Evolutionary conservation across 495 filamentous ascomycete species (phyloP), one percentile per base, ranked within the genome.

Genomic region (Aeminium ludgeri): DNA sequence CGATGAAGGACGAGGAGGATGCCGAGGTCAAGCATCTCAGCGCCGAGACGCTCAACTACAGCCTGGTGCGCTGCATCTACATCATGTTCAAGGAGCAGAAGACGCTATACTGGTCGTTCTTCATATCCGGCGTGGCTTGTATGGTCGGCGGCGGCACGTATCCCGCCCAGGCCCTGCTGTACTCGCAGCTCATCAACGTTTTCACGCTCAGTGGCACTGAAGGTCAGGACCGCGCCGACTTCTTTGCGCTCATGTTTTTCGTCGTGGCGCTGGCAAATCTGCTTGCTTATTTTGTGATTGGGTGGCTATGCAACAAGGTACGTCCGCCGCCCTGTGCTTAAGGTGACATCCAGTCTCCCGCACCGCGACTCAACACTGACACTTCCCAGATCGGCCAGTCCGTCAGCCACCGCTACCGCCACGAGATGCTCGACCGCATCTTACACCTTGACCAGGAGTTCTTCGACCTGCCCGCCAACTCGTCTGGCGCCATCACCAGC

Each of bases 391-490:
- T 65, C 19, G 43, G 36, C 16, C 54, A 62, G 40, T 42, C 45
- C 36, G 34, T 46, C 34, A 58, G 46, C 10, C 48, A 58, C 25
- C 59, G 60, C 11, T 77, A 74, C 49, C 63, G 73, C 27, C 62
- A 66, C 33, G 64, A 80, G 50, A 72, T 76, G 46, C 68, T 80
- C 40, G 61, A 70, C 30, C 61, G 60, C 33, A 66, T 74, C 32
- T 44, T 79, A 16, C 59, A 55, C 44, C 69, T 78, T 43, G 70
- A 71, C 38, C 69, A 73, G 16, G 54, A 65, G 0, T 83, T 76
- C 55, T 84, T 78, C 44, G 78, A 84, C 54, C 53, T 58, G 1
- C 61, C 67, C 28, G 67, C 72, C 35, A 78, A 82, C 45, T 66
- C 74, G 0, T 62, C 68, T 6, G 79, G 78, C 2, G 65, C 78